These are phyloP conservation scores for Mycena pura DNA, from an alignment of 768 basidiomycete genomes.

Conservation along the genomic window DNA sequence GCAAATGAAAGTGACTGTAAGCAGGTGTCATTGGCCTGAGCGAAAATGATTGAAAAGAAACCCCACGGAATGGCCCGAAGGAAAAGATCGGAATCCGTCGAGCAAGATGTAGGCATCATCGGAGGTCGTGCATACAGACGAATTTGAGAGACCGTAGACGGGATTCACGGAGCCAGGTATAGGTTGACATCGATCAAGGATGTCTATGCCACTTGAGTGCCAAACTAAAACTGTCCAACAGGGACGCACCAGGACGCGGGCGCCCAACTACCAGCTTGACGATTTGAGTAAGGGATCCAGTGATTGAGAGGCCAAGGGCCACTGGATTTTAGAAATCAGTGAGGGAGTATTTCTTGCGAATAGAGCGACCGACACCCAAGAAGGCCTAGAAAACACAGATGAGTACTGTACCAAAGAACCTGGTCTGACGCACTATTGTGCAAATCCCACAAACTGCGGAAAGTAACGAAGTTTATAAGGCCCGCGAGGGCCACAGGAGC, in stretches of 20 bases:
- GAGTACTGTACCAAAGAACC: slow-evolving; percentile 1
- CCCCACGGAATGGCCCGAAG: slow-evolving; percentile 90
- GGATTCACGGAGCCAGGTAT: slow-evolving; percentile 67
- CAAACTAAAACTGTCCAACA: neutral
- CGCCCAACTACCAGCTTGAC: slow-evolving; percentile 89
- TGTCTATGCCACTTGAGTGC: slow-evolving; percentile 45
- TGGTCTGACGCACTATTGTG: slow-evolving; percentile 63
- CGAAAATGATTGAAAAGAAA: slow-evolving; percentile 47
- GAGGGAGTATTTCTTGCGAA: neutral
- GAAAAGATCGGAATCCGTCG: slow-evolving; percentile 84
- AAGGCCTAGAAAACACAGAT: slow-evolving; percentile 39
- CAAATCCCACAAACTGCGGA: slow-evolving; percentile 89
- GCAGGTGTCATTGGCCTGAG: neutral
- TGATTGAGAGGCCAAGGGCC: slow-evolving; percentile 73
- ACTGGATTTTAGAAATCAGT: slow-evolving; percentile 47
- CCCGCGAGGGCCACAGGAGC: slow-evolving; percentile 76
- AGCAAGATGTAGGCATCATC: slow-evolving; percentile 69
- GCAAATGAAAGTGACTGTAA: slow-evolving; percentile 63
- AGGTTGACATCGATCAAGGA: slow-evolving; percentile 78
- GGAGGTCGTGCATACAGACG: slow-evolving; percentile 80
- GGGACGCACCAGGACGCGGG: slow-evolving; percentile 74
- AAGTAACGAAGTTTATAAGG: slow-evolving; percentile 70
- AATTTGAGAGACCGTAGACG: slow-evolving; percentile 74
- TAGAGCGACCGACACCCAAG: slow-evolving; percentile 43
- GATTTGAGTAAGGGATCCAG: slow-evolving; percentile 85